Evolutionary conservation across 495 filamentous ascomycete genomes (phyloP), one percentile per base, ranked within the genome.

Genomic region (Aspergillus nanangensis): DNA sequence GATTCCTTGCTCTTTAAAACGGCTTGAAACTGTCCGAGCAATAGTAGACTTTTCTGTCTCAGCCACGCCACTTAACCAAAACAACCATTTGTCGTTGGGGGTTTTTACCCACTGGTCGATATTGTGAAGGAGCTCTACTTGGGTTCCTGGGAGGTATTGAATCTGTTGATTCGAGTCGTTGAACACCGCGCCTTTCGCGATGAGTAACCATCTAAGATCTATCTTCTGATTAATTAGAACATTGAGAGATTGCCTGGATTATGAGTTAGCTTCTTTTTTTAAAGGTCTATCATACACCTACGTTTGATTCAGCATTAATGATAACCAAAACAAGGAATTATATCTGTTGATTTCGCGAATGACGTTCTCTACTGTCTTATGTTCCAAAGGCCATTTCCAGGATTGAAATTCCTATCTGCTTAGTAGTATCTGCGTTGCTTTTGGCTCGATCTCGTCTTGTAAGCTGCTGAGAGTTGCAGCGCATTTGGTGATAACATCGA

Each of bases 361-460:
- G 8, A 57, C 48, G 35, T 61, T 56, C 18, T 71, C 61, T 21
- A 72, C 59, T 38, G 66, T 58, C 44, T 60, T 60, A 22, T 60
- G 64, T 39, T 62, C 55, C 34, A 76, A 61, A 8, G 63, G 71
- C 69, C 64, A 76, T 45, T 65, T 69, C 20, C 70, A 57, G 40
- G 66, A 55, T 50, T 61, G 59, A 33, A 63, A 27, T 38, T 63
- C 65, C 13, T 56, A 38, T 47, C 48, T 58, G 39, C 51, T 63
- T 55, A 61, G 57, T 17, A 39, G n/a, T 32, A 52, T 57, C 24
- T 44, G 36, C 47, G 40, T 22, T 51, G 53, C 56, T 23, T 47
- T 37, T 41, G 57, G 61, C 41, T 66, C 47, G 24, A 74, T 55
- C 38, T 55, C 61, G 44, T 47, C 51, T 51, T 65, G 41, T 19